Evolutionary conservation across 2,329 filamentous ascomycete genomes (phyloP), one percentile per base, ranked within the genome.

Genomic region (Metarhizium humberi): DNA sequence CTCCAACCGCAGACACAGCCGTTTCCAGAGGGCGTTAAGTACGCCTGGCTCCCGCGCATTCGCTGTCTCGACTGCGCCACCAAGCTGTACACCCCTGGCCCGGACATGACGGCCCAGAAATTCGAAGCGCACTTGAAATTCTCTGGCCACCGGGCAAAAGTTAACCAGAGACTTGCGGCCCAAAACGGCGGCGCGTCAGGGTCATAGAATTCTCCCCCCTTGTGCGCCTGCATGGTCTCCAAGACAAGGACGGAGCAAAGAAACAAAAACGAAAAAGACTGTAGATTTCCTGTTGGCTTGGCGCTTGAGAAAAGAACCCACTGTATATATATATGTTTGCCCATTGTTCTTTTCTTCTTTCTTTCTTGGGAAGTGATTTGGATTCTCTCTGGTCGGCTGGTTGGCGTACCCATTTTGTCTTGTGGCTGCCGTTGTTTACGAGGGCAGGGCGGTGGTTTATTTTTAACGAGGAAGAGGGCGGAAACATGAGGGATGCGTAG

Each of bases 71-170:
- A 99, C 69, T 97, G 94, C 68, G 90, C 90, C 0, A 90, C 90
- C 34, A 97, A 96, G 71, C 76, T 96, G 11, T 99, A 99, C 71
- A 96, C 92, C 0, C 90, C 92, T 0, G 89, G 91, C 0, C 90
- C 92, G 0, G 90, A 87, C 29, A 87, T 81, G 68, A 91, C 90
- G 2, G 88, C 92, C 5, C 86, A 86, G 49, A 95, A 96, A 66
- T 99, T 99, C 60, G 90, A 96, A 71, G 84, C 95, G 1, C 94
- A 99, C 73, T 76, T 97, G 51, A 89, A 86, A 70, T 96, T 96
- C 70, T 82, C 88, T 47, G 77, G 80, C 53, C 94, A 99, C 69
- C 81, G 86, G 63, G 84, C 89, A 61, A 81, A 81, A 63, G 88
- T 92, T 10, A 66, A 66, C 42, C 57, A 60, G 53, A 65, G 73